Evolutionary conservation across 2,329 filamentous ascomycete species (phyloP).

Genomic region (Rachicladosporium sp.): DNA sequence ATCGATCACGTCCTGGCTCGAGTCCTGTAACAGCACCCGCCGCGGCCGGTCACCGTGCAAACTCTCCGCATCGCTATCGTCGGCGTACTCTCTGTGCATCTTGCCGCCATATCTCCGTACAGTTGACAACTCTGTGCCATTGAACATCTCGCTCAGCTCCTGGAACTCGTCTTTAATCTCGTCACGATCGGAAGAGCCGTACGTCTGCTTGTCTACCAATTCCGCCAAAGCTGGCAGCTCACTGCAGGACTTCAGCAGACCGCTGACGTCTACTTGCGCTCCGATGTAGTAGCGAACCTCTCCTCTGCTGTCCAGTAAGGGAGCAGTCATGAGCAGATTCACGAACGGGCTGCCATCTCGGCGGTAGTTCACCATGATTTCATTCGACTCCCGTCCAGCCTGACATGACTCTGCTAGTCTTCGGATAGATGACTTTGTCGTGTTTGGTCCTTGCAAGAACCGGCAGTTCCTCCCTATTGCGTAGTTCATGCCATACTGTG

Average conservation of each 20-base stretch:
- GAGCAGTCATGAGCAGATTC: conserved; percentile 62
- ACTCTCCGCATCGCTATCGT: conserved; percentile 35
- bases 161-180: conserved; percentile 50
- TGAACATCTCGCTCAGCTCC: conserved; percentile 58
- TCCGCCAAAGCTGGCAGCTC: conserved; percentile 50
- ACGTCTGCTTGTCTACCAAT: conserved; percentile 10
- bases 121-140: conserved; percentile 51
- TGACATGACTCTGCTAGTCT: conserved; percentile 50
- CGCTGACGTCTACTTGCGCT: conserved; percentile 60
- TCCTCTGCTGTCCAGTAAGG: conserved; percentile 55
- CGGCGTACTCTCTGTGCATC: conserved; percentile 44
- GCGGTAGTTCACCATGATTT: conserved; percentile 62
- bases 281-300: conserved; percentile 58
- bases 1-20: conserved; percentile 23
- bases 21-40: conserved; percentile 38
- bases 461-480: conserved; percentile 65
- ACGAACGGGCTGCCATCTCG: conserved; percentile 65
- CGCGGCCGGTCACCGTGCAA: conserved; percentile 17
- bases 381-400: conserved; percentile 56
- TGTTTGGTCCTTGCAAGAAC: conserved; percentile 64
- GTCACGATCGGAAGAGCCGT: no score
- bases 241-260: conserved; percentile 53
- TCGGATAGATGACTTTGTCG: conserved; percentile 49
- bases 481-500: conserved; percentile 62
- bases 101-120: conserved; percentile 51